Percentiles rank a stretch among this genome's conserved stretches.
phyloP scores from a whole-genome alignment of 306 rosid genomes.

The Comarum palustre region DNA sequence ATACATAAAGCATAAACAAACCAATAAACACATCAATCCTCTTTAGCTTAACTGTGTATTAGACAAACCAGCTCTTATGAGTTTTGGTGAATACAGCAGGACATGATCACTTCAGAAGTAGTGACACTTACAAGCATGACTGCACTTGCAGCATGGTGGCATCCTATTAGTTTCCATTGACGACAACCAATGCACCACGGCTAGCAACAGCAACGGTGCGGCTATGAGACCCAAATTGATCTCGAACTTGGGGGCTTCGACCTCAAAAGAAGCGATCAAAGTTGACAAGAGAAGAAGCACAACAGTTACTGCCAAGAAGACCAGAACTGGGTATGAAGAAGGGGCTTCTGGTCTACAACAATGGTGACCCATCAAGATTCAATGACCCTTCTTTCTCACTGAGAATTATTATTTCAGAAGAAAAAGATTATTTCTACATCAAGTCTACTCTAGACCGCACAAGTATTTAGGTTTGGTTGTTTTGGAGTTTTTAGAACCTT shows the following conservation, averaged over 20 bases:
- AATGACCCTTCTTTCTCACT: constrained; percentile 16
- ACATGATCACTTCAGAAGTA: constrained; percentile 16
- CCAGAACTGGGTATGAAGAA: constrained; percentile 34
- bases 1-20: not conserved
- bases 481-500: not conserved
- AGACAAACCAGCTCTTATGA: constrained; percentile 13
- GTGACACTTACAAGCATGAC: constrained; percentile 45
- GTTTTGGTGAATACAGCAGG: not conserved
- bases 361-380: constrained; percentile 42
- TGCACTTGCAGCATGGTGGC: constrained; percentile 30
- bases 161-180: constrained; percentile 25
- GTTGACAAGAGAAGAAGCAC: constrained; percentile 26
- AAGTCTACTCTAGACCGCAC: constrained; percentile 33
- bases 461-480: constrained; percentile 14
- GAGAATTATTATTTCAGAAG: not conserved
- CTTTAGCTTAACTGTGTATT: no score
- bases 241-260: constrained; percentile 24
- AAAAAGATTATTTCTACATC: not conserved
- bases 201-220: constrained; percentile 34
- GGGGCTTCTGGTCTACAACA: constrained; percentile 40
- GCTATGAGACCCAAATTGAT: constrained; percentile 43
- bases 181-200: constrained; percentile 46
- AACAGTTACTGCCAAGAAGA: constrained; percentile 48
- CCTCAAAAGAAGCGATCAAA: constrained; percentile 16
- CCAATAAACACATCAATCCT: not conserved